Conservation (phyloP, 1,284 basidiomycete species). For the Ganoderma multipileum region DNA sequence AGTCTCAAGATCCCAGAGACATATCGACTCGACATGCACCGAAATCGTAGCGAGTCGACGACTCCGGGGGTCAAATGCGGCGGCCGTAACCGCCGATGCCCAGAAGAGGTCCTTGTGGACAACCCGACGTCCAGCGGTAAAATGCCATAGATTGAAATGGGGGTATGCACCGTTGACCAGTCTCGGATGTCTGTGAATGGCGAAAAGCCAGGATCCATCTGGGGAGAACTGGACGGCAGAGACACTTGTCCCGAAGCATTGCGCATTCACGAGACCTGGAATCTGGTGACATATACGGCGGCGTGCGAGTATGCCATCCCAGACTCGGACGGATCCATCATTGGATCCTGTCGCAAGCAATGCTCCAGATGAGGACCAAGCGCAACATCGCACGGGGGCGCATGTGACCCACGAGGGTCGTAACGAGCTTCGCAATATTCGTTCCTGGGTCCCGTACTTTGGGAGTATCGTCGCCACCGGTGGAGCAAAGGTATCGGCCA, state of each 20-base stretch:
- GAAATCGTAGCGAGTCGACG: neutral
- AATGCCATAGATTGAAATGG: neutral
- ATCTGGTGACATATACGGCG: neutral
- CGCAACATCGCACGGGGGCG: neutral
- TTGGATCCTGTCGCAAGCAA: neutral
- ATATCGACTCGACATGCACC: neutral
- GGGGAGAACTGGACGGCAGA: neutral
- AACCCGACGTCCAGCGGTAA: neutral
- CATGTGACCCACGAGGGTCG: neutral
- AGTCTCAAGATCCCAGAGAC: neutral
- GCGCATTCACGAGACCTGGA: neutral
- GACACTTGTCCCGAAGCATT: neutral
- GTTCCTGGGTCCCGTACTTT: neutral
- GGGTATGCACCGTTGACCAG: neutral
- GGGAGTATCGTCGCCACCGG: constrained; percentile 9
- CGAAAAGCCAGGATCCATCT: neutral
- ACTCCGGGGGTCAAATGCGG: neutral
- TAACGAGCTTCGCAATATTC: neutral
- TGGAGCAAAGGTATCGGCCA: neutral
- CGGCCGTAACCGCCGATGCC: neutral
- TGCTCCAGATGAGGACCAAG: neutral
- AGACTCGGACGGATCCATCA: neutral
- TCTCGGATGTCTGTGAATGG: neutral
- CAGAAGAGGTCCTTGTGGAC: neutral
- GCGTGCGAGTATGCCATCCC: neutral